Percentiles rank a stretch among this genome's conserved stretches.
Evolutionary conservation across 805 yeast species (phyloP).

Genomic region (Tetrapisispora pingtungensis): DNA sequence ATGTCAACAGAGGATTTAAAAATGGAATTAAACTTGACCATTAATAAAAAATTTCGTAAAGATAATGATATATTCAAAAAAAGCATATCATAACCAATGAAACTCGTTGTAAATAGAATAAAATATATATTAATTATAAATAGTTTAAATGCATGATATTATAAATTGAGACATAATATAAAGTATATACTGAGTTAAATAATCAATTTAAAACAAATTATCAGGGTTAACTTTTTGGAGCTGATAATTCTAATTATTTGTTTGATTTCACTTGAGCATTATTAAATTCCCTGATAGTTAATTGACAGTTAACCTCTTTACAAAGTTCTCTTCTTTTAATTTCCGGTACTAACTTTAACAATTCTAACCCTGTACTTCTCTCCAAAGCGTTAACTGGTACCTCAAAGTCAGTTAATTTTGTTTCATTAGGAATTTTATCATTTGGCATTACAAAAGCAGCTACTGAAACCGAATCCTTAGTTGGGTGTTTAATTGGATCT

Average conservation of each 20-base stretch:
- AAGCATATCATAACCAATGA: too few relatives aligned
- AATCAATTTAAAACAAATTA: too few relatives aligned
- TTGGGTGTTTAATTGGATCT: slow-evolving; percentile 32
- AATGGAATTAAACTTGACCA: slow-evolving; percentile 18
- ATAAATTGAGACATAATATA: slow-evolving; percentile 9
- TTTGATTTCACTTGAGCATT: slow-evolving; percentile 24
- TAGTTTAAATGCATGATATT: neutral
- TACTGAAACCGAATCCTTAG: slow-evolving; percentile 42
- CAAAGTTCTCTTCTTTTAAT: slow-evolving; percentile 56
- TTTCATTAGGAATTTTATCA: slow-evolving; percentile 59
- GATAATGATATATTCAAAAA: neutral
- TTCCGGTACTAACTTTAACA: slow-evolving; percentile 59
- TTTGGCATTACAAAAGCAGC: slow-evolving; percentile 95
- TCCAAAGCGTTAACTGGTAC: slow-evolving; percentile 89
- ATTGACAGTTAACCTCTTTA: slow-evolving; percentile 66
- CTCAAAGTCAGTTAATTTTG: slow-evolving; percentile 64
- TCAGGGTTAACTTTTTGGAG: slow-evolving; percentile 9
- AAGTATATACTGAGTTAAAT: too few relatives aligned
- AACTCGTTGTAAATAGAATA: neutral
- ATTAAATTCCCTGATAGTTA: slow-evolving; percentile 72
- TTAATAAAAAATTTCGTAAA: slow-evolving; percentile 16
- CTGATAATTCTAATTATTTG: slow-evolving; percentile 11
- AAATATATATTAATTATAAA: neutral
- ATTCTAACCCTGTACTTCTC: slow-evolving; percentile 73
- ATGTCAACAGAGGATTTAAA: slow-evolving; percentile 15